These are phyloP conservation scores for Mallotus repandus DNA, from an alignment of 441 rosid genomes.

Conservation along the genomic window DNA sequence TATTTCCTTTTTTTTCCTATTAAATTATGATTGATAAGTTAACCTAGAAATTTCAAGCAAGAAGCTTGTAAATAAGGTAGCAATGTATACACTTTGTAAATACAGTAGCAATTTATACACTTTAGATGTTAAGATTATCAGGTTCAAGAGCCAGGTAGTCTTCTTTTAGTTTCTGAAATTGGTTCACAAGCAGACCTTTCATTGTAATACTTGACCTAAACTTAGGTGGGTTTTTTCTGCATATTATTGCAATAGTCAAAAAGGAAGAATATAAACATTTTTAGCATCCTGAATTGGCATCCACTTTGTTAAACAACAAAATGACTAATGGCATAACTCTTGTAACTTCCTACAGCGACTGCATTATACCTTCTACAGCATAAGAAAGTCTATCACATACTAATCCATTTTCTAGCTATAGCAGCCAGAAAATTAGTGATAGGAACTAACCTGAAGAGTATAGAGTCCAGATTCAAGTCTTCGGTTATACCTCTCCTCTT, in stretches of 20 bases:
- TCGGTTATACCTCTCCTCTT: constrained; percentile 82
- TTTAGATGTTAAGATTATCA: neutral
- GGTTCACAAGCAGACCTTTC: neutral
- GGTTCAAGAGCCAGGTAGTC: neutral
- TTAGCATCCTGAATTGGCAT: neutral
- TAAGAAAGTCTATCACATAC: neutral
- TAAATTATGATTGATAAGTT: too few relatives aligned
- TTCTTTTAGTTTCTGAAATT: neutral
- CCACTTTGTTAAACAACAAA: neutral
- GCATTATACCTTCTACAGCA: neutral
- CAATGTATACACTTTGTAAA: neutral
- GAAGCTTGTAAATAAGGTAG: too few relatives aligned
- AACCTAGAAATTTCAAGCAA: too few relatives aligned
- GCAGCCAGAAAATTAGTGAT: neutral
- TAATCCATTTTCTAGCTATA: neutral
- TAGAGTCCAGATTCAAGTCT: constrained; percentile 91
- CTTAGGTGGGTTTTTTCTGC: neutral
- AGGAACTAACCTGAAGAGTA: constrained; percentile 78
- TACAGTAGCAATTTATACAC: neutral
- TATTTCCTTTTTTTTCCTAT: too few relatives aligned
- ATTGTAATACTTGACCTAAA: neutral
- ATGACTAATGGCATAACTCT: neutral
- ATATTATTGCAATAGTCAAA: neutral
- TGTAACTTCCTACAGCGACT: neutral
- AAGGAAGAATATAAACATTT: neutral